Conservation (phyloP, 768 basidiomycete genomes). For the Amanita rimosa region DNA sequence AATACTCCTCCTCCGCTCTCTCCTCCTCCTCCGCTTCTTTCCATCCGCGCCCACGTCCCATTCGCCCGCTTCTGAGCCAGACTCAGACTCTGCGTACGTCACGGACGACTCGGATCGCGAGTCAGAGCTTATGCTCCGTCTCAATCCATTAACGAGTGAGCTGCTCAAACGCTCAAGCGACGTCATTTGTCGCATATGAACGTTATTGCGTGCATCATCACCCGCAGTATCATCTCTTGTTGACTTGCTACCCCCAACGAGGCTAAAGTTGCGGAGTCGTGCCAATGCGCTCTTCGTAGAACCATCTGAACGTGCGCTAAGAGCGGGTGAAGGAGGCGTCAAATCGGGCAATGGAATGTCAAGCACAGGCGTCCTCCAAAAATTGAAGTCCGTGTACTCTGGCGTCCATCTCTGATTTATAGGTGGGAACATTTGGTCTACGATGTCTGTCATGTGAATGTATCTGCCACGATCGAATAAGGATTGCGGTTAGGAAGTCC, state of each 20-base stretch:
- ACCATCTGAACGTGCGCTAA: slow-evolving; percentile 88
- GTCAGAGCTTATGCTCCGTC: slow-evolving; percentile 41
- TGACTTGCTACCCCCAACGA: slow-evolving; percentile 33
- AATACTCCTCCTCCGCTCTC: slow-evolving; percentile 49
- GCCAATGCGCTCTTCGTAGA: slow-evolving; percentile 64
- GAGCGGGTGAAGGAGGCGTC: slow-evolving; percentile 81
- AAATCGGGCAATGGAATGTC: slow-evolving; percentile 74
- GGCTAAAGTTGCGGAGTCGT: slow-evolving; percentile 67
- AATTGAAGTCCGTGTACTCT: slow-evolving; percentile 96
- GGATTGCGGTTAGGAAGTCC: background rate
- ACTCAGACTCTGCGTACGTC: slow-evolving; percentile 37
- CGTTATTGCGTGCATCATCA: slow-evolving; percentile 20
- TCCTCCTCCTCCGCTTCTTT: slow-evolving; percentile 20
- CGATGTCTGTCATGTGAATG: slow-evolving; percentile 98
- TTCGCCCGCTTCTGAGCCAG: slow-evolving; percentile 34
- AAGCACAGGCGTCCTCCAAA: slow-evolving; percentile 77
- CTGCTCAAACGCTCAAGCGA: slow-evolving; percentile 64
- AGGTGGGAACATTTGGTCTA: slow-evolving; percentile 98
- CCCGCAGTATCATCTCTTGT: slow-evolving; percentile 7
- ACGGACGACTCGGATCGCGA: slow-evolving; percentile 42
- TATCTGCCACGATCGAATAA: slow-evolving; percentile 40
- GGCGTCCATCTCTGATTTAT: slow-evolving; percentile 82
- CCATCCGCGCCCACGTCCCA: slow-evolving; percentile 26
- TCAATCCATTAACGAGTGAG: slow-evolving; percentile 33
- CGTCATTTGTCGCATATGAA: slow-evolving; percentile 58